Percentiles rank a stretch among this genome's conserved stretches.
These are phyloP conservation scores for Saitozyma podzolica DNA, from an alignment of 768 basidiomycete species.

Conservation along the genomic window DNA sequence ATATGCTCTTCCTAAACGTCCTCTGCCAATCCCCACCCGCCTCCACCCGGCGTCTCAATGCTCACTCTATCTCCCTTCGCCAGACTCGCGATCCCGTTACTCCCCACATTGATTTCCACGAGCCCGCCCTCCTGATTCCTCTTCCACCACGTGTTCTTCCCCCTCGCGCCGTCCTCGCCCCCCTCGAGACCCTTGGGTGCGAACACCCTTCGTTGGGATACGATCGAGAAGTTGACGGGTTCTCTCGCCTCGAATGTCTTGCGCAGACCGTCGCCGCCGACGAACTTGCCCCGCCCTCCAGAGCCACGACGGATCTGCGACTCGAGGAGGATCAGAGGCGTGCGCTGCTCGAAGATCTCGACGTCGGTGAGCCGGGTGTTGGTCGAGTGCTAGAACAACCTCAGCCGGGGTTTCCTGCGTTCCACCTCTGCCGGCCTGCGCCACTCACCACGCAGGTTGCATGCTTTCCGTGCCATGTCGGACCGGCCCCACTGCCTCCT, in stretches of 20 bases:
- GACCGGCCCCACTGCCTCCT: conserved; percentile 33
- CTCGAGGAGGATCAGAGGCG: conserved; percentile 35
- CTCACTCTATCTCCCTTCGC: conserved; percentile 25
- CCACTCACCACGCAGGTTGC: background rate
- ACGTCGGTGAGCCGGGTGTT: conserved; percentile 30
- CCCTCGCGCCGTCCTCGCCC: conserved; percentile 18
- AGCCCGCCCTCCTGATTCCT: conserved; percentile 7
- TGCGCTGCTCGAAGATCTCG: conserved; percentile 33
- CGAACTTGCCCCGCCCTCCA: conserved; percentile 22
- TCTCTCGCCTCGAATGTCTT: conserved; percentile 14
- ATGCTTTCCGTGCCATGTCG: conserved; percentile 20
- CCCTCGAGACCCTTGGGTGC: conserved; percentile 25
- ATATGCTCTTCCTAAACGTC: too few relatives aligned
- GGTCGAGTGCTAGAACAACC: conserved; percentile 14
- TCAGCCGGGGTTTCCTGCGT: background rate
- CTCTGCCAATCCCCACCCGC: conserved; percentile 29
- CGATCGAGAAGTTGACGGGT: conserved; percentile 18
- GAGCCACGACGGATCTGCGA: conserved; percentile 25
- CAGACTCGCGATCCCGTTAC: conserved; percentile 32
- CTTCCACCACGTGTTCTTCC: conserved; percentile 16
- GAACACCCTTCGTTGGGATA: conserved; percentile 23
- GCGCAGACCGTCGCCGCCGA: conserved; percentile 21
- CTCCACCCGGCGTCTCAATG: conserved; percentile 39
- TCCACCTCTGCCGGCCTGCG: background rate
- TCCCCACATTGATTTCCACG: conserved; percentile 13